Evolutionary conservation across 805 yeast genomes (phyloP).

Genomic region (Myxozyma melibiosi): DNA sequence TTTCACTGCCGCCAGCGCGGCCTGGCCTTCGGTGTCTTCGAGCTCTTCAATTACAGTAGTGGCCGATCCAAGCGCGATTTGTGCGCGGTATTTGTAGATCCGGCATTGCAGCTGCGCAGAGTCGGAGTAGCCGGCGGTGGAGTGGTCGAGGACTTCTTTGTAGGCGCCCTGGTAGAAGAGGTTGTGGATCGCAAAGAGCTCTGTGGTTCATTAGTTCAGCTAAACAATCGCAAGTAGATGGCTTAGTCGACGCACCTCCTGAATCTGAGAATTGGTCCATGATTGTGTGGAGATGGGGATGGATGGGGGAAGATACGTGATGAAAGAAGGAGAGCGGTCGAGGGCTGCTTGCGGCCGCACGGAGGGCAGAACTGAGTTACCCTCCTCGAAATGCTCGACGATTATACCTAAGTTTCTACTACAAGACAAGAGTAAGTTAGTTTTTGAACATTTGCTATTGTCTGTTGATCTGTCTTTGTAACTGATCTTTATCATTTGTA

Average conservation of each 20-base stretch:
- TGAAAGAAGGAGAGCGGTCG: background rate
- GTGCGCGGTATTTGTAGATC: slow-evolving; percentile 44
- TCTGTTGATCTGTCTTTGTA: too few relatives aligned
- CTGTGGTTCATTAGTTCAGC: slow-evolving; percentile 18
- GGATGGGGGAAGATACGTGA: background rate
- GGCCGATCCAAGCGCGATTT: slow-evolving; percentile 42
- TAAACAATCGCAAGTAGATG: background rate
- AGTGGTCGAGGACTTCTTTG: slow-evolving; percentile 40
- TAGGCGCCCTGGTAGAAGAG: slow-evolving; percentile 48
- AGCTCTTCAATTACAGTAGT: slow-evolving; percentile 39
- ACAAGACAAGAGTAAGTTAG: background rate
- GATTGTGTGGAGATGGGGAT: background rate
- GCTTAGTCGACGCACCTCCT: slow-evolving; percentile 33
- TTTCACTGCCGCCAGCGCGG: slow-evolving; percentile 36
- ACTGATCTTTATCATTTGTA: too few relatives aligned
- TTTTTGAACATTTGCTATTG: too few relatives aligned
- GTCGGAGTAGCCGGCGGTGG: slow-evolving; percentile 36
- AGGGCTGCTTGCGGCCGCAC: background rate
- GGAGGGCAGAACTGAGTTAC: slow-evolving; percentile 1
- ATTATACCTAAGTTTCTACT: too few relatives aligned
- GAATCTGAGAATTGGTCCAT: slow-evolving; percentile 40
- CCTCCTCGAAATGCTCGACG: slow-evolving; percentile 10
- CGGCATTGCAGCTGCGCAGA: slow-evolving; percentile 38
- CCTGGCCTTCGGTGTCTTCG: slow-evolving; percentile 36
- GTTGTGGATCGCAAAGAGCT: slow-evolving; percentile 43